Percentiles rank a stretch among this genome's conserved stretches.
phyloP scores from a whole-genome alignment of 2,329 filamentous ascomycete genomes.

The Ophiostoma fasciatum region DNA sequence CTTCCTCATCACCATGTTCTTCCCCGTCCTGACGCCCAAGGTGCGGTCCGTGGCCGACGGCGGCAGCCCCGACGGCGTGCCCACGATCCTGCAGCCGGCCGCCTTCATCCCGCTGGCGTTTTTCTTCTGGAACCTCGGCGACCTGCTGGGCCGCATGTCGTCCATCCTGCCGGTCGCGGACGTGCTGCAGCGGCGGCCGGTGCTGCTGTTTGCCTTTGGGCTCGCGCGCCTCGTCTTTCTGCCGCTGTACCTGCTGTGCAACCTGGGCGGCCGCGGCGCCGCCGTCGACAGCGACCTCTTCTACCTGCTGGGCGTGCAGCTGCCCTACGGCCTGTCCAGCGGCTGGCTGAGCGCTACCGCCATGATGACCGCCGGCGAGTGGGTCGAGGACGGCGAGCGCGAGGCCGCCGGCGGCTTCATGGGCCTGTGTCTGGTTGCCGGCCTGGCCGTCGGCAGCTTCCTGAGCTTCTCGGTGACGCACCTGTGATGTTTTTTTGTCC shows the following conservation, averaged over 20 bases:
- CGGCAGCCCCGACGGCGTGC: not conserved
- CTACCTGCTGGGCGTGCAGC: slow-evolving; percentile 71
- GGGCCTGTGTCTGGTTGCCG: slow-evolving; percentile 76
- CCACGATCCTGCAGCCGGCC: slow-evolving; percentile 50
- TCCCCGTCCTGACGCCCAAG: slow-evolving; percentile 76
- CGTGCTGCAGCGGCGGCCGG: slow-evolving; percentile 48
- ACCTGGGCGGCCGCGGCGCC: slow-evolving; percentile 63
- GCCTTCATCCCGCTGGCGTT: slow-evolving; percentile 85
- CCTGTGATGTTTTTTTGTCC: slow-evolving; percentile 17
- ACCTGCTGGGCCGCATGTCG: slow-evolving; percentile 60
- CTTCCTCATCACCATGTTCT: slow-evolving; percentile 83
- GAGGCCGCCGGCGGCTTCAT: slow-evolving; percentile 91
- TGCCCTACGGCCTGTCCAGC: slow-evolving; percentile 71
- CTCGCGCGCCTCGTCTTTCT: slow-evolving; percentile 55
- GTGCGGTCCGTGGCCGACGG: slow-evolving; percentile 32
- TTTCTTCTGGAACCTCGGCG: slow-evolving; percentile 85
- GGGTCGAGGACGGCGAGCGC: slow-evolving; percentile 67
- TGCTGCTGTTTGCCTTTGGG: slow-evolving; percentile 51
- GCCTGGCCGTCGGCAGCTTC: slow-evolving; percentile 72
- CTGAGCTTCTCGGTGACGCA: slow-evolving; percentile 64
- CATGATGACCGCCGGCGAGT: slow-evolving; percentile 81
- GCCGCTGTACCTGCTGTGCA: slow-evolving; percentile 81
- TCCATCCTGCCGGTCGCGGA: slow-evolving; percentile 37
- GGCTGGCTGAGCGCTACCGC: slow-evolving; percentile 75
- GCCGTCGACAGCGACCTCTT: slow-evolving; percentile 68